Conservation (phyloP, 176 grass and related monocot species). For the Oryza meridionalis region DNA sequence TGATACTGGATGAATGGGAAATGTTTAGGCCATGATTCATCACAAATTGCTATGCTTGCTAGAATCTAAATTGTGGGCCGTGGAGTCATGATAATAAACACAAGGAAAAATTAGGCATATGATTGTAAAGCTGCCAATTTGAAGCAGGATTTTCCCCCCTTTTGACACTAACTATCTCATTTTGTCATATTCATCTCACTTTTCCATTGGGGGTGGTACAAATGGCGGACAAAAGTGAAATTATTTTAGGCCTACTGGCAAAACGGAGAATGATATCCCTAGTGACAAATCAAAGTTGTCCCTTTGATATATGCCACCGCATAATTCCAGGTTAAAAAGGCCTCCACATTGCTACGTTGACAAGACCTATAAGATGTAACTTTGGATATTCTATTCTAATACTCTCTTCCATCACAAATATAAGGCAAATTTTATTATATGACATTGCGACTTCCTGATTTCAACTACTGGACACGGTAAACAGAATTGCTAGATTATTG, state of each 20-base stretch:
- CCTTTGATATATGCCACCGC: background rate
- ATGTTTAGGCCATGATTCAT: slow-evolving; percentile 31
- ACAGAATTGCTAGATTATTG: no score
- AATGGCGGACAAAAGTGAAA: background rate
- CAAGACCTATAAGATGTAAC: background rate
- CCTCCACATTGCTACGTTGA: background rate
- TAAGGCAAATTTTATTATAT: no score
- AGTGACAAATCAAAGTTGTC: background rate
- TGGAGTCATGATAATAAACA: background rate
- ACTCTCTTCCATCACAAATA: no score
- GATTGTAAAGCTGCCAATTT: background rate
- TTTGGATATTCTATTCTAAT: no score
- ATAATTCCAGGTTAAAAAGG: background rate
- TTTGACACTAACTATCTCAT: background rate
- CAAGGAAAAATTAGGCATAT: background rate
- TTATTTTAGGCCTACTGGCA: background rate
- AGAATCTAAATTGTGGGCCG: background rate
- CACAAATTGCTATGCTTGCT: slow-evolving; percentile 4
- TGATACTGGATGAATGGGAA: background rate
- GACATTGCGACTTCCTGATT: no score
- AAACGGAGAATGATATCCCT: background rate
- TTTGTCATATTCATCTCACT: background rate
- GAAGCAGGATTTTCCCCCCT: background rate
- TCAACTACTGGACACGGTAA: no score
- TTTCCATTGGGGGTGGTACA: background rate